Evolutionary conservation across 257 asterid genomes (phyloP).

Genomic region (Ophiorrhiza pumila): DNA sequence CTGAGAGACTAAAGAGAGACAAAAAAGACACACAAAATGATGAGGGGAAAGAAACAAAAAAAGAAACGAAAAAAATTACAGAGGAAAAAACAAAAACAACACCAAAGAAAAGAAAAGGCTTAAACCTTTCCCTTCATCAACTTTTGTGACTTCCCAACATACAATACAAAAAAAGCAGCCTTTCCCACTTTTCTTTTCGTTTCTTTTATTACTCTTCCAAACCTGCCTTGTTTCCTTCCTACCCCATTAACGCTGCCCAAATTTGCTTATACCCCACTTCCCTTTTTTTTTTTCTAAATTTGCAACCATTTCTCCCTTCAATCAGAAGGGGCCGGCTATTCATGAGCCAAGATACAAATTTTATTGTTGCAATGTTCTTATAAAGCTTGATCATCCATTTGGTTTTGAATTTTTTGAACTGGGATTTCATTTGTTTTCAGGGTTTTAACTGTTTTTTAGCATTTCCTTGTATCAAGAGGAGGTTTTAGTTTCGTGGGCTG

Average conservation of each 20-base stretch:
- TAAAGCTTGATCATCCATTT: neutral
- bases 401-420: constrained; percentile 5
- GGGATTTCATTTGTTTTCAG: constrained; percentile 10
- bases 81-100: neutral
- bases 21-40: constrained; percentile 10
- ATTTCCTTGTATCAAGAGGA: neutral
- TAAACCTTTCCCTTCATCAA: constrained; percentile 10
- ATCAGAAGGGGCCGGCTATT: neutral
- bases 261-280: neutral
- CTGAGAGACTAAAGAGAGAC: neutral
- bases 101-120: constrained; percentile 6
- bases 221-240: constrained; percentile 5
- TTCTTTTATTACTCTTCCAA: constrained; percentile 2
- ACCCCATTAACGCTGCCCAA: neutral
- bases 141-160: neutral
- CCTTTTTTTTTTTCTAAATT: neutral
- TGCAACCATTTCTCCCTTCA: neutral
- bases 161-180: constrained; percentile 9
- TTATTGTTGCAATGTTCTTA: constrained; percentile 10
- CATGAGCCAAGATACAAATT: neutral
- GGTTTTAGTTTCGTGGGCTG: constrained; percentile 3
- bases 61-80: neutral
- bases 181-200: constrained; percentile 1
- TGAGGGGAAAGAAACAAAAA: neutral
- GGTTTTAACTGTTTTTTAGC: constrained; percentile 2